Evolutionary conservation across 106 monocot genomes (phyloP).

Genomic region (Ottelia alismoides): DNA sequence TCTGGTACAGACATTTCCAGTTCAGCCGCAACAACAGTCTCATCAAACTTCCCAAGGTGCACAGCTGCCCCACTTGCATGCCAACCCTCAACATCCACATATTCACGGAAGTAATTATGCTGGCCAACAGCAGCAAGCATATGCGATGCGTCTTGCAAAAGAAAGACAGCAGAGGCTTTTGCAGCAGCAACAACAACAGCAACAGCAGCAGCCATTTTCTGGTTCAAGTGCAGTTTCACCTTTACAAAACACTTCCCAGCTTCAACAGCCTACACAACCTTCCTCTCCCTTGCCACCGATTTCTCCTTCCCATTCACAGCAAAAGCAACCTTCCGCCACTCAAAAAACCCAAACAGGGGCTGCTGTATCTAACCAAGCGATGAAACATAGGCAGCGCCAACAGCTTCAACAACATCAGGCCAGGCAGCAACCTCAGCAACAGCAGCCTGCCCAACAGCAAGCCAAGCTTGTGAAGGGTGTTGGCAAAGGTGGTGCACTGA

Average conservation of each 20-base stretch:
- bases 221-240: conserved; percentile 23
- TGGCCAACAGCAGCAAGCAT: conserved; percentile 52
- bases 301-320: conserved; percentile 32
- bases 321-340: conserved; percentile 37
- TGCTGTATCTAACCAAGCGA: conserved; percentile 24
- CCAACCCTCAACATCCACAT: conserved; percentile 37
- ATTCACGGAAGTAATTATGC: conserved; percentile 41
- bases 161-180: conserved; percentile 58
- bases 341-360: conserved; percentile 19
- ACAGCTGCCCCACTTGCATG: conserved; percentile 42
- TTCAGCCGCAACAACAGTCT: conserved; percentile 38
- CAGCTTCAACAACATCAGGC: conserved; percentile 38
- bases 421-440: conserved; percentile 32
- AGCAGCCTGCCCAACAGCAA: conserved; percentile 17
- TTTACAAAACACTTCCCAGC: conserved; percentile 35
- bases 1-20: conserved; percentile 37
- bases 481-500: conserved; percentile 41
- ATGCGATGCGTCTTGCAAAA: conserved; percentile 51
- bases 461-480: conserved; percentile 42
- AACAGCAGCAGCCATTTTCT: conserved; percentile 30
- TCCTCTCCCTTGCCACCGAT: conserved; percentile 20
- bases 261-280: conserved; percentile 33
- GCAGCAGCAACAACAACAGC: conserved; percentile 59
- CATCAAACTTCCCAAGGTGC: conserved; percentile 39
- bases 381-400: conserved; percentile 61